Base-by-base conservation (phyloP, 306 rosid species). In the Spatholobus suberectus region DNA sequence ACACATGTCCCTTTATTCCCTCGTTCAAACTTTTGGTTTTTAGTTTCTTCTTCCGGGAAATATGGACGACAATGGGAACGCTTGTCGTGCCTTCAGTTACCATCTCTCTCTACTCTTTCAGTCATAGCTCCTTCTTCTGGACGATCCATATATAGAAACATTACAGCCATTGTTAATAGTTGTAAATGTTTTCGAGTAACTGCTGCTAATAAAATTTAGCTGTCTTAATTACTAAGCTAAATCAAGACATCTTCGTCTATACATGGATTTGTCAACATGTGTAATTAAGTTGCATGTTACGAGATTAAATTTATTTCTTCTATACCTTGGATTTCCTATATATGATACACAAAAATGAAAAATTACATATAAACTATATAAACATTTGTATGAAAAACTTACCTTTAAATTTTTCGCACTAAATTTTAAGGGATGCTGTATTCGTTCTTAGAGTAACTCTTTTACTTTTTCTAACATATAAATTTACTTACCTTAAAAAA, bases 31-130 rank as follows among this genome's bases (percentile, higher is more conserved):
- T 26, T 11, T 44, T 51, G 44, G n/a, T 49, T 77, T 86, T 40
- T 52, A 18, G 35, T 66, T 58, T 54, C 0, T 73, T 84, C 27
- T 35, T 18, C 76, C 70, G 26, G 71, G 68, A 68, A 29, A 46
- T 46, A 57, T 12, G 72, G 73, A 70, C 55, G 29, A 35, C 14
- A 27, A 61, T 47, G 44, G 10, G 24, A 47, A 49, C 21, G 13
- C 54, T 14, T n/a, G 17, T 11, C n/a, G 1, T 35, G 63, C 65
- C 47, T 38, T 59, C 58, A 13, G 0, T 66, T 38, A 26, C 51
- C 18, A 27, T 12, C 15, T 58, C 6, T 58, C 34, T 58, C 41
- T 24, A 27, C 51, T 15, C 21, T 29, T 24, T 43, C 61, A 58
- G 11, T 58, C 57, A 23, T 38, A 49, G 40, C 17, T 38, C 34